phyloP scores from a whole-genome alignment of 75 land plant genomes.

The Picea sitchensis region DNA sequence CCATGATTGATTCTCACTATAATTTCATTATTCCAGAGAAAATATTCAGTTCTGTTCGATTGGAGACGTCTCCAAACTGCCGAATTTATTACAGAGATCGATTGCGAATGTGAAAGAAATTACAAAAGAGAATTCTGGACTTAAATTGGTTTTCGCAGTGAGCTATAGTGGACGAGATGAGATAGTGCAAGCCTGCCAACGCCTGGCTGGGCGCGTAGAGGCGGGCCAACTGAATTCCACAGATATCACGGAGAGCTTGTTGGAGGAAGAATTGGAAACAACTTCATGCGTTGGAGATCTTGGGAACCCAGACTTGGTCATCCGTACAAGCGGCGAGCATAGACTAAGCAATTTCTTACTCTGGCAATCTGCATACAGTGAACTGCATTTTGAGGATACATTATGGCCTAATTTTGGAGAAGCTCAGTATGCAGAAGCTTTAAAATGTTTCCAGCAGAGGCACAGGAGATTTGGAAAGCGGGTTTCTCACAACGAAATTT shows the following conservation, averaged over 20 bases:
- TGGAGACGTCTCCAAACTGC: conserved; percentile 53
- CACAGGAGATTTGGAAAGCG: conserved; percentile 30
- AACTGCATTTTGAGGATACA: conserved; percentile 23
- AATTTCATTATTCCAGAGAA: conserved; percentile 29
- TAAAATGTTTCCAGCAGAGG: conserved; percentile 22
- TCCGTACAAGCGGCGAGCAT: conserved; percentile 42
- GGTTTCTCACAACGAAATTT: no score
- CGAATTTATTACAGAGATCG: conserved; percentile 27
- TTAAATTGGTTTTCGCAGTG: conserved; percentile 44
- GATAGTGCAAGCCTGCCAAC: conserved; percentile 51
- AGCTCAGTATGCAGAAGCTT: conserved; percentile 14
- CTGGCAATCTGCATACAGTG: conserved; percentile 39
- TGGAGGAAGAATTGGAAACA: conserved; percentile 22
- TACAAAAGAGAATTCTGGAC: conserved; percentile 36
- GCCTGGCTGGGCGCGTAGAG: conserved; percentile 39
- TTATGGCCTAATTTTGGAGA: conserved; percentile 34
- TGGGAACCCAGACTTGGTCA: conserved; percentile 30
- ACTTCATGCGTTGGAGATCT: conserved; percentile 3
- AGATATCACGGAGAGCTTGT: conserved; percentile 36
- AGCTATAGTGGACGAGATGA: conserved; percentile 72
- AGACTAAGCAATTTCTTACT: conserved; percentile 38
- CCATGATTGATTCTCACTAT: no score
- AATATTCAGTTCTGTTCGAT: conserved; percentile 48
- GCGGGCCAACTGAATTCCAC: conserved; percentile 28
- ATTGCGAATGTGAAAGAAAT: conserved; percentile 28